Evolutionary conservation across 164 flowering plant species (phyloP), one percentile per base, ranked within the genome.

Genomic region (Nelumbo lutea): DNA sequence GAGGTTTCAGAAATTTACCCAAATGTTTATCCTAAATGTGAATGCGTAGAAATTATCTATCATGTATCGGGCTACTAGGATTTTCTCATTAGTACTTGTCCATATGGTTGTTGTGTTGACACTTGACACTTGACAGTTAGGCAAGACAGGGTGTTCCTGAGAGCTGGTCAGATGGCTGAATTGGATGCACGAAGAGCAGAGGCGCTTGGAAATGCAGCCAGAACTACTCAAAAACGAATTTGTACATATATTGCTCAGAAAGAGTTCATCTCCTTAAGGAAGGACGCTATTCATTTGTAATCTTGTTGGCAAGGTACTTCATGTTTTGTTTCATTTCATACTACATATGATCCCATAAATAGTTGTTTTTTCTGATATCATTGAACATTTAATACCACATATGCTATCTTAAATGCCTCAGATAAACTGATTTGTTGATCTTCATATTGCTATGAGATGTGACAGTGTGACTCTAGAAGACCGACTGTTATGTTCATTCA

Each of bases 151-250:
- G 99, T 57, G 27, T 27, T 27, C 27, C 27, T 27, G 27, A 27
- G 27, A 27, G 27, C 27, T 27, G 27, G 27, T 27, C 99, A 96
- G 82, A 96, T 96, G 99, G 99, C 99, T 68, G 97, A 90, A 73
- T 77, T 96, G 76, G 99, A 96, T 83, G 89, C 96, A 64, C 83
- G 93, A 75, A 89, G 99, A 77, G 84, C 95, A 66, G 94, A 85
- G 80, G 97, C 93, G 52, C 88, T 92, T 70, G 93, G 93, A 69
- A 82, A 84, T 82, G 99, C 99, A 43, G 99, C 99, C 41, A 90
- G 84, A 79, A 77, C 68, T 10, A 88, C 93, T 79, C 99, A 96
- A 78, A 83, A 96, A 64, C 89, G 83, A 74, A 88, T 85, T 44
- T 91, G 93, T 69, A 93, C 99, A 13, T 84, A 87, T 76, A 90